Conservation (phyloP, 1,284 basidiomycete genomes). For the Pseudozyma pruni region DNA sequence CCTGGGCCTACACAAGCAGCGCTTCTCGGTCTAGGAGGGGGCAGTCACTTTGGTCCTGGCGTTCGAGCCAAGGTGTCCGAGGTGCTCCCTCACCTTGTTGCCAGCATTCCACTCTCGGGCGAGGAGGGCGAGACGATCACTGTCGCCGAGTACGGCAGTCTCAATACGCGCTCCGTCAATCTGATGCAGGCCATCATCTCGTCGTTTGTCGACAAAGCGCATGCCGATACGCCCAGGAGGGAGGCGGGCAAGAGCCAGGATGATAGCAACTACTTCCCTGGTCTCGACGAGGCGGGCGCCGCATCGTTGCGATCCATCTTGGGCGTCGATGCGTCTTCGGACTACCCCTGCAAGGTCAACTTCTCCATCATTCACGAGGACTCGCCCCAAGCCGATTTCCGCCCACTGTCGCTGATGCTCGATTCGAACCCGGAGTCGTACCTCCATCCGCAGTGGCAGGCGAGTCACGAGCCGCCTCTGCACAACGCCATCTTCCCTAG, state of each 20-base stretch:
- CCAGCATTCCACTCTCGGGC: constrained; percentile 51
- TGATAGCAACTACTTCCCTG: constrained; percentile 34
- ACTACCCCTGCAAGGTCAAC: constrained; percentile 52
- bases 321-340: constrained; percentile 27
- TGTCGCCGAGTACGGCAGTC: constrained; percentile 68
- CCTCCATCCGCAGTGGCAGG: constrained; percentile 62
- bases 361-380: constrained; percentile 68
- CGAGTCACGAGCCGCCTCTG: constrained; percentile 52
- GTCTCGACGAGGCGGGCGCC: constrained; percentile 23
- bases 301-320: constrained; percentile 38
- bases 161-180: constrained; percentile 65
- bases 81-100: constrained; percentile 57
- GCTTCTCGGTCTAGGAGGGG: constrained; percentile 46
- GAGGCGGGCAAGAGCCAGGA: constrained; percentile 21
- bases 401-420: constrained; percentile 59
- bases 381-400: constrained; percentile 64
- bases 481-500: constrained; percentile 64
- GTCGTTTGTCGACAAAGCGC: constrained; percentile 51
- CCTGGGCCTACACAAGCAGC: constrained; percentile 42
- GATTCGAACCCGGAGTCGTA: constrained; percentile 63
- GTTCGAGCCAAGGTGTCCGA: constrained; percentile 63
- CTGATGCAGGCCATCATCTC: constrained; percentile 66
- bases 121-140: constrained; percentile 54
- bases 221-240: constrained; percentile 24
- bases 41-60: constrained; percentile 65